Conservation (phyloP, 202 grass and related monocot species). For the Digitaria exilis region DNA sequence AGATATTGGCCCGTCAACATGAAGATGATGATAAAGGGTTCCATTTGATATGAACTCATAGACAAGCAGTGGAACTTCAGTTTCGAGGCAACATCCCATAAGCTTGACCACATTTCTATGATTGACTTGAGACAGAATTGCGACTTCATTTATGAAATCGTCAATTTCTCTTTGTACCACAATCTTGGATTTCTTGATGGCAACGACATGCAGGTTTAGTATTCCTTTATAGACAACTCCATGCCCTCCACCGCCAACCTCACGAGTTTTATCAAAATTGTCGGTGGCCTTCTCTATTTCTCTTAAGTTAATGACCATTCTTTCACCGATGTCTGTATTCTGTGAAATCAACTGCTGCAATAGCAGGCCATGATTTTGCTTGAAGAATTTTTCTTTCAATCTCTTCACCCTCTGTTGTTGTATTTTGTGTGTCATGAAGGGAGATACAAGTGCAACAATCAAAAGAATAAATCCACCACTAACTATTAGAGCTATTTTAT, state of each 20-base stretch:
- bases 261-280: neutral
- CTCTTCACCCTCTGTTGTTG: neutral
- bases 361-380: neutral
- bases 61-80: neutral
- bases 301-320: neutral
- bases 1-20: neutral
- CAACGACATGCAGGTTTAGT: neutral
- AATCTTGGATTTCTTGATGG: neutral
- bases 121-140: neutral
- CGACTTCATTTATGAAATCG: neutral
- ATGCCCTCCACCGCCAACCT: neutral
- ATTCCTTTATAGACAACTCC: neutral
- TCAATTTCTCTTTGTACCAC: neutral
- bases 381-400: neutral
- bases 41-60: neutral
- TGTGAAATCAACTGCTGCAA: neutral
- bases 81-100: neutral
- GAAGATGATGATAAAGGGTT: neutral
- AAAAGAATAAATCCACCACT: neutral
- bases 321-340: neutral
- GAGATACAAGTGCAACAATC: neutral
- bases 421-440: neutral
- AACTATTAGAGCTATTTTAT: neutral
- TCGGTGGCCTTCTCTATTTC: neutral
- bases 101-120: neutral